phyloP scores from a whole-genome alignment of 2,329 filamentous ascomycete species.

The Boeremia exigua region DNA sequence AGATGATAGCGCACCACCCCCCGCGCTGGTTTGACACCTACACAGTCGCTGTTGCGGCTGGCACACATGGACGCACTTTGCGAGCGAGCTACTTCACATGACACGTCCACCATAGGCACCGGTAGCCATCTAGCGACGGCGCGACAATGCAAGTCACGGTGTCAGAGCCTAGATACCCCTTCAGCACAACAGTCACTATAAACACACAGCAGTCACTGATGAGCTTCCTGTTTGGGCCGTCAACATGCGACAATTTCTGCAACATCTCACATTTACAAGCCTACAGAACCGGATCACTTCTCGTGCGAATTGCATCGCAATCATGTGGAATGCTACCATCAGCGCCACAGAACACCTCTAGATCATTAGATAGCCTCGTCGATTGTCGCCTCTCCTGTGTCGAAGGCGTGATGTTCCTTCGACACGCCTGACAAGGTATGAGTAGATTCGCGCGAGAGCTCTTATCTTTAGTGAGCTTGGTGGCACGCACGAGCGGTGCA shows the following conservation, averaged over 20 bases:
- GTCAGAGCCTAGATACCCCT: slow-evolving; percentile 17
- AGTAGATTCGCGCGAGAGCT: slow-evolving; percentile 29
- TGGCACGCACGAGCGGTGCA: slow-evolving; percentile 5
- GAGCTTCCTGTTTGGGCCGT: no score
- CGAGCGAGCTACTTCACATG: neutral
- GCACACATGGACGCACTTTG: no score
- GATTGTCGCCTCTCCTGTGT: slow-evolving; percentile 3
- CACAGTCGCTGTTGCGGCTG: no score
- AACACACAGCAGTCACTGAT: no score
- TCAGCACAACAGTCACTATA: slow-evolving; percentile 14
- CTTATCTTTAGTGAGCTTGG: slow-evolving; percentile 7
- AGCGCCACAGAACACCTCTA: slow-evolving; percentile 6
- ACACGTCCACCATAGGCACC: neutral
- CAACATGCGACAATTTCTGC: slow-evolving; percentile 15
- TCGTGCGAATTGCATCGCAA: slow-evolving; percentile 5
- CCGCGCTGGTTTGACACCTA: no score
- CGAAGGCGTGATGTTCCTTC: slow-evolving; percentile 5
- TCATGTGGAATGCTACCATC: slow-evolving; percentile 11
- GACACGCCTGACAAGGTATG: slow-evolving; percentile 8
- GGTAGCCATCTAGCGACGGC: neutral
- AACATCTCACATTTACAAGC: slow-evolving; percentile 17
- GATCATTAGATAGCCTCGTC: slow-evolving; percentile 16
- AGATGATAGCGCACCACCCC: no score
- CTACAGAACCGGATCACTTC: slow-evolving; percentile 10
- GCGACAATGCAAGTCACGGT: neutral